A percentile compares a stretch with the other conserved stretches of the same genome.
These are phyloP conservation scores for Hanseniaspora lachancei DNA, from an alignment of 805 yeast genomes.

Conservation along the genomic window DNA sequence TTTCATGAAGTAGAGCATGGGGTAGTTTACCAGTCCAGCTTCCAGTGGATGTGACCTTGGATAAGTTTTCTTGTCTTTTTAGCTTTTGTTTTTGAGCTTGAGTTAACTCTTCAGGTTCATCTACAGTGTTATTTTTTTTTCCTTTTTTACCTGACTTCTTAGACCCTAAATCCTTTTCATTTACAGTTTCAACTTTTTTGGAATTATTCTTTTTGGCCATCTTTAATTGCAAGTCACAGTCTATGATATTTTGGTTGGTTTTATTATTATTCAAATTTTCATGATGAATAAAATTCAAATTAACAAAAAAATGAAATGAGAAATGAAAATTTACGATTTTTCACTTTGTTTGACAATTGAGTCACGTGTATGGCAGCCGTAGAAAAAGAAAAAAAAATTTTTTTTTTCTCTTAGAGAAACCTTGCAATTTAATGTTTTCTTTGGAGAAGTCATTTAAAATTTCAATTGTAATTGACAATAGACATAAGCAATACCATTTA, in stretches of 20 bases:
- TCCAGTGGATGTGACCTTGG: conserved; percentile 49
- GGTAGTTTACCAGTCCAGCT: conserved; percentile 97
- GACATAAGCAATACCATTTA: no score
- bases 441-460: neutral
- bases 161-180: neutral
- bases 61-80: conserved; percentile 28
- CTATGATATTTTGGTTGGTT: neutral
- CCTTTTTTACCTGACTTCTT: conserved; percentile 6
- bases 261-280: neutral
- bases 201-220: conserved; percentile 4
- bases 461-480: no score
- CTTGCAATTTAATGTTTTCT: neutral
- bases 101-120: conserved; percentile 16
- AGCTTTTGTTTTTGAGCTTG: conserved; percentile 18
- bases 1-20: conserved; percentile 70
- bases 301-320: no score
- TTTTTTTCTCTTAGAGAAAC: neutral
- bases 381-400: neutral
- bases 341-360: neutral
- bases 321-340: neutral
- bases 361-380: no score
- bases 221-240: neutral
- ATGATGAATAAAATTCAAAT: no score
- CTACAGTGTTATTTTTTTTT: conserved; percentile 10
- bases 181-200: neutral